Percentiles rank a stretch among this genome's conserved stretches.
These are phyloP conservation scores for Mycena latifolia DNA, from an alignment of 768 basidiomycete species.

Conservation along the genomic window DNA sequence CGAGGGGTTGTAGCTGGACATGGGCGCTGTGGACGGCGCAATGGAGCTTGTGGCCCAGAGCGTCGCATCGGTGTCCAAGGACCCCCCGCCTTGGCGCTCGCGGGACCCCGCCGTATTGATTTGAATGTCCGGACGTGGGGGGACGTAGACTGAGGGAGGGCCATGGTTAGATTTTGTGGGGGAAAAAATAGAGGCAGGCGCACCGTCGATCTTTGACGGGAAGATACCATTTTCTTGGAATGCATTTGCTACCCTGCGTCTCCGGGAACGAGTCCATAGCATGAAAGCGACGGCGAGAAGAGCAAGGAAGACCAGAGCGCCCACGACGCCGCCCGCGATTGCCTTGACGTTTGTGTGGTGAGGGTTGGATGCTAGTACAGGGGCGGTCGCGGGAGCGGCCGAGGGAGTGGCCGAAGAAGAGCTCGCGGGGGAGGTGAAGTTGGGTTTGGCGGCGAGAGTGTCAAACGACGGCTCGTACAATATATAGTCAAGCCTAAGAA, in stretches of 20 bases:
- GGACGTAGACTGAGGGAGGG: too few relatives aligned
- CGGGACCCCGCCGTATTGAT: too few relatives aligned
- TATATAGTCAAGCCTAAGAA: neutral
- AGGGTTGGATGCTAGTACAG: too few relatives aligned
- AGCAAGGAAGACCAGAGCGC: neutral
- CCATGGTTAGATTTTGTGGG: too few relatives aligned
- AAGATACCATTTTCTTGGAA: neutral
- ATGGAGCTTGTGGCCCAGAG: neutral
- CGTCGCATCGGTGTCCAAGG: neutral
- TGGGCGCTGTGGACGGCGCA: neutral
- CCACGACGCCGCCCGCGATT: neutral
- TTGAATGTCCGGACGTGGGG: too few relatives aligned
- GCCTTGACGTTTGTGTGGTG: neutral
- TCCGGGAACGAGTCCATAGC: neutral
- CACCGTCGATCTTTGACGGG: neutral
- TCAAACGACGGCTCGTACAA: neutral
- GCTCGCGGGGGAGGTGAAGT: neutral
- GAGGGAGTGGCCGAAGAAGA: too few relatives aligned
- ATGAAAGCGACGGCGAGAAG: neutral
- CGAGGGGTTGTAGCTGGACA: neutral
- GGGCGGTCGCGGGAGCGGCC: too few relatives aligned
- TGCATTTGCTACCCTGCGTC: neutral
- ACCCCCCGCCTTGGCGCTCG: neutral
- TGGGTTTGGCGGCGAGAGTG: neutral
- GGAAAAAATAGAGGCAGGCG: neutral